These are phyloP conservation scores for Tribonema minus DNA, from an alignment of 108 stramenopile species.

Conservation along the genomic window DNA sequence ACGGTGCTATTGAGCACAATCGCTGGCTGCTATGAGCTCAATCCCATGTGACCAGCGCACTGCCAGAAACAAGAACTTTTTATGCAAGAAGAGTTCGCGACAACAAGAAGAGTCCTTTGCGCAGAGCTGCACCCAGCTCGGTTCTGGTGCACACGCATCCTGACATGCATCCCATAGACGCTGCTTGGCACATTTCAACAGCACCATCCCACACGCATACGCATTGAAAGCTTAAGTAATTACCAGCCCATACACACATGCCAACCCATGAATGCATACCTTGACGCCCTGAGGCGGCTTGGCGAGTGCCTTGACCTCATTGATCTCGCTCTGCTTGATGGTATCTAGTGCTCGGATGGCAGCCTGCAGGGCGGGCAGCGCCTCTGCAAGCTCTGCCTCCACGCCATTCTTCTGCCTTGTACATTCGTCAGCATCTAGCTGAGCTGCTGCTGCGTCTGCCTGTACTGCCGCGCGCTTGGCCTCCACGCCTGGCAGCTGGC, in stretches of 20 bases:
- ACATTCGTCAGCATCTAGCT: conserved; percentile 25
- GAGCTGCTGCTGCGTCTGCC: conserved; percentile 15
- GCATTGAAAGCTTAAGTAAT: no score
- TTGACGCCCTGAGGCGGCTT: conserved; percentile 49
- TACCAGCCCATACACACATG: not conserved
- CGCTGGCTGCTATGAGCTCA: no score
- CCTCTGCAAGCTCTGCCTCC: conserved; percentile 61
- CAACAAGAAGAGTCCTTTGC: no score
- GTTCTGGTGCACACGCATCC: no score
- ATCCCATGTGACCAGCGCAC: no score
- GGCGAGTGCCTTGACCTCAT: conserved; percentile 52
- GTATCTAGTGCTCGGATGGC: conserved; percentile 57
- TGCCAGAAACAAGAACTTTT: no score
- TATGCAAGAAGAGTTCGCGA: no score
- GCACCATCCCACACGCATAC: no score
- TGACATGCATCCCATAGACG: no score
- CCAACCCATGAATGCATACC: not conserved
- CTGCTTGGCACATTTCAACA: no score
- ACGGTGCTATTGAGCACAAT: no score
- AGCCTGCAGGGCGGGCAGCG: conserved; percentile 60
- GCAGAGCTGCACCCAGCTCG: no score
- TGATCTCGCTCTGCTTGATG: conserved; percentile 56
- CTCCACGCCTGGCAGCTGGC: conserved; percentile 59
- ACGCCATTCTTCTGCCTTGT: conserved; percentile 41
- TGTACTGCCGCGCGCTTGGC: conserved; percentile 32